A percentile compares a stretch with the other conserved stretches of the same genome.
These are phyloP conservation scores for Pseudonitzschia multiseries DNA, from an alignment of 108 stramenopile genomes.

Conservation along the genomic window DNA sequence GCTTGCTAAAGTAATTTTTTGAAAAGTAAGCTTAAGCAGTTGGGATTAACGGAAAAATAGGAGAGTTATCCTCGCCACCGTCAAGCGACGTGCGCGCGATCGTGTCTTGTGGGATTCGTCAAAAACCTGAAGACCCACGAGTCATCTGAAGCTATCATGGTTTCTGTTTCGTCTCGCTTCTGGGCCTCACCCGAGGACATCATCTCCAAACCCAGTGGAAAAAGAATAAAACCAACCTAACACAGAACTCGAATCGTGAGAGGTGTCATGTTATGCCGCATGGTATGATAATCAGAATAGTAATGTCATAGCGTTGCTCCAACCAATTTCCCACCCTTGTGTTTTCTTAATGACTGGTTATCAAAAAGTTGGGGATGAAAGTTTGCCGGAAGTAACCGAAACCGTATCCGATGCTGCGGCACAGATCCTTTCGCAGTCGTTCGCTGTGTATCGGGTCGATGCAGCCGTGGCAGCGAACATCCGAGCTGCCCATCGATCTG, in stretches of 20 bases:
- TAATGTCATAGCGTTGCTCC: no score
- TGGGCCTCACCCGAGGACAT: no score
- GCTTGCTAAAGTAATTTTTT: neutral
- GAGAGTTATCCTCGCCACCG: no score
- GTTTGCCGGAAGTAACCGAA: neutral
- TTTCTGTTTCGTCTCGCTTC: no score
- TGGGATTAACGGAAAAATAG: neutral
- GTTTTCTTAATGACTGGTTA: no score
- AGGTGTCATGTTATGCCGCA: no score
- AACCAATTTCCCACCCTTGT: no score
- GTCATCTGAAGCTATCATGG: no score
- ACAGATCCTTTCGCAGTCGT: constrained; percentile 1
- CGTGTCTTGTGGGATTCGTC: neutral
- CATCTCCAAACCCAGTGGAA: no score
- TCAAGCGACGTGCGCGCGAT: neutral
- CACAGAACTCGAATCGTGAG: no score
- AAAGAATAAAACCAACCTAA: no score
- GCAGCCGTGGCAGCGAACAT: neutral
- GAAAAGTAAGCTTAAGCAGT: neutral
- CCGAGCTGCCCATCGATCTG: neutral
- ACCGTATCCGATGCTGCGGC: constrained; percentile 6
- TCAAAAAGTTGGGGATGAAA: neutral
- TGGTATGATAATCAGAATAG: no score
- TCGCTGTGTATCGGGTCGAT: constrained; percentile 9
- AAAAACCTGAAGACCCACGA: neutral